Conservation (phyloP, 768 basidiomycete species). For the Myochromella boudieri region DNA sequence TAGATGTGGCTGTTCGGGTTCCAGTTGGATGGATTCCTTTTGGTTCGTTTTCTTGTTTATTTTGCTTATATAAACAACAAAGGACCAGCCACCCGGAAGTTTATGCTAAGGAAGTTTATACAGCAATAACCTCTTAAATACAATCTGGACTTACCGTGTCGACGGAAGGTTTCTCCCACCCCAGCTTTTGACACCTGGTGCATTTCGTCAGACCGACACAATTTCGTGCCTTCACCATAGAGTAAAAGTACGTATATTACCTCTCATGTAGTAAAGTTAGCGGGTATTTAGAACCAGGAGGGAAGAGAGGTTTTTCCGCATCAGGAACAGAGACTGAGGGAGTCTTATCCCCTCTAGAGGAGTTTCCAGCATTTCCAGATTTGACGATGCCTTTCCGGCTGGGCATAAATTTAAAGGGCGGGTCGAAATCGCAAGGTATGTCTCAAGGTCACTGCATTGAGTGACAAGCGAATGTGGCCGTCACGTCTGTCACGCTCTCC, state of each 20-base stretch:
- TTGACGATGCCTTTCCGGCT: constrained; percentile 78
- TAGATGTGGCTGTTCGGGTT: constrained; percentile 70
- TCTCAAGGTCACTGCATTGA: too few species aligned
- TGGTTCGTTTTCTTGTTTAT: constrained; percentile 71
- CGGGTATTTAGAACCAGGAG: constrained; percentile 84
- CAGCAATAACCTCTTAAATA: constrained; percentile 6
- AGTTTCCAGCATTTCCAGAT: constrained; percentile 89
- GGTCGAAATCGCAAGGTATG: too few species aligned
- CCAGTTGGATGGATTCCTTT: constrained; percentile 66
- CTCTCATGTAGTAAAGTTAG: constrained; percentile 79
- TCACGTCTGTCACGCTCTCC: too few species aligned
- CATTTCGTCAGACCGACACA: not conserved
- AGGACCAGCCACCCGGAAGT: constrained; percentile 54
- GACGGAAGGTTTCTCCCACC: constrained; percentile 84
- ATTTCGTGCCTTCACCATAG: not conserved
- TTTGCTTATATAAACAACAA: constrained; percentile 64
- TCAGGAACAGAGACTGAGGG: constrained; percentile 21
- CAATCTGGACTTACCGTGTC: constrained; percentile 55
- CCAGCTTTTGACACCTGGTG: constrained; percentile 79
- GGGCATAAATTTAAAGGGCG: constrained; percentile 59
- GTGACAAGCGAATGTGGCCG: too few species aligned
- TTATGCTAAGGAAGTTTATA: constrained; percentile 36
- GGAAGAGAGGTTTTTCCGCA: constrained; percentile 67
- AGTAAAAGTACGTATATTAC: constrained; percentile 27
- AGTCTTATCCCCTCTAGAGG: constrained; percentile 52